Percentiles rank a stretch among this genome's conserved stretches.
Evolutionary conservation across 192 early-diverging fungal species (phyloP).

Genomic region (Entomortierella parvispora): DNA sequence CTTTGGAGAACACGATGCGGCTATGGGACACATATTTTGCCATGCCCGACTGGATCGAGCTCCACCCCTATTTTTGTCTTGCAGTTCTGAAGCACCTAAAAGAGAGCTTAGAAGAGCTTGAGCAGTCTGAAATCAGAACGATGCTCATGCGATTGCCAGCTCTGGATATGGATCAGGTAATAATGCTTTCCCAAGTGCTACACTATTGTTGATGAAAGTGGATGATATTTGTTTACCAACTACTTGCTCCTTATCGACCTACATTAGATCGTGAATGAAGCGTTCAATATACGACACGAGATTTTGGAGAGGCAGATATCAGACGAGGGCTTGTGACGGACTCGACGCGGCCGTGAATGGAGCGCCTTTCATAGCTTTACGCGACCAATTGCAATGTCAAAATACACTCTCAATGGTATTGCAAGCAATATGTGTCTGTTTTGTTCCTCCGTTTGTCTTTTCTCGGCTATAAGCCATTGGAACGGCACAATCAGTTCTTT

Average conservation of each 20-base stretch:
- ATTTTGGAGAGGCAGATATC: constrained; percentile 68
- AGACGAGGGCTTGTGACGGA: constrained; percentile 44
- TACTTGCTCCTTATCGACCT: no score
- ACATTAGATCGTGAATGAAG: constrained; percentile 71
- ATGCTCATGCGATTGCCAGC: constrained; percentile 81
- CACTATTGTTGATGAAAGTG: no score
- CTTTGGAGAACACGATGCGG: constrained; percentile 79
- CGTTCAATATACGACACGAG: constrained; percentile 74
- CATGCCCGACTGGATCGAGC: constrained; percentile 72
- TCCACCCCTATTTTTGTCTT: constrained; percentile 87
- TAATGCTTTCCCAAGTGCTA: no score
- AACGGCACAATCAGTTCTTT: no score
- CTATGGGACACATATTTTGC: constrained; percentile 95
- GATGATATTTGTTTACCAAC: no score
- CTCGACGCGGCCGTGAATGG: no score
- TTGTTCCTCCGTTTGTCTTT: no score
- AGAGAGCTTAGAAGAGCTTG: constrained; percentile 88
- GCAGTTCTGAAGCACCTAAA: constrained; percentile 81
- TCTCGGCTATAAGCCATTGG: no score
- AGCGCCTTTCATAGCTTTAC: neutral
- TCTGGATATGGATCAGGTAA: constrained; percentile 74
- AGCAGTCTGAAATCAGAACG: constrained; percentile 91
- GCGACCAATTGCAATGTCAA: neutral
- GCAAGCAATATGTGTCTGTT: no score
- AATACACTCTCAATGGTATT: neutral